phyloP scores from a whole-genome alignment of 176 grass and related monocot species.

The Hyparrhenia diplandra region DNA sequence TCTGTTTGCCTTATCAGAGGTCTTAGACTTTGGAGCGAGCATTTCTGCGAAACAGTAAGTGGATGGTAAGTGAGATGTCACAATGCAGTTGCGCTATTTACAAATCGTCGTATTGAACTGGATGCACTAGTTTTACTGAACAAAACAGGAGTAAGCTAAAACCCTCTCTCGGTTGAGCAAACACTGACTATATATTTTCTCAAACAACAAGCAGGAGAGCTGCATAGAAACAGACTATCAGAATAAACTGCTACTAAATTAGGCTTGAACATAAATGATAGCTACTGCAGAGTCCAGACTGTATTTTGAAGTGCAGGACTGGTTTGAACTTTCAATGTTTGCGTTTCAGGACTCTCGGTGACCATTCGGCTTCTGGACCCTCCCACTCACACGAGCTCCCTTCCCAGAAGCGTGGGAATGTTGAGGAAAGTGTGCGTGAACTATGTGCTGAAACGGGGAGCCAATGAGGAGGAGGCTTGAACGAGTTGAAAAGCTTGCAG shows the following conservation, averaged over 20 bases:
- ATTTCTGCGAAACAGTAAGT: constrained; percentile 99
- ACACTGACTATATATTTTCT: too few species aligned
- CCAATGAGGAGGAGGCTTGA: constrained; percentile 73
- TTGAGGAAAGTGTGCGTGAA: constrained; percentile 82
- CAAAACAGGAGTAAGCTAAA: too few species aligned
- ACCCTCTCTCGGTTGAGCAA: too few species aligned
- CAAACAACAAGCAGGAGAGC: too few species aligned
- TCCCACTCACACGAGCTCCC: constrained; percentile 91
- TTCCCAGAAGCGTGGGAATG: constrained; percentile 83
- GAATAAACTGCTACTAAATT: background rate
- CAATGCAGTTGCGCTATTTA: background rate
- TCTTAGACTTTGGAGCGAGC: constrained; percentile 95
- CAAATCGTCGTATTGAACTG: background rate
- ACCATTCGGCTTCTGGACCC: constrained; percentile 90
- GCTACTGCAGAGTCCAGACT: background rate
- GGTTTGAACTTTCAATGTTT: constrained; percentile 17
- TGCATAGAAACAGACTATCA: background rate
- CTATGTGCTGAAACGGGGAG: constrained; percentile 74
- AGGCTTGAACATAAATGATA: background rate
- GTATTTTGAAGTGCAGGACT: background rate
- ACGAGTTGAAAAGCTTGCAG: constrained; percentile 88
- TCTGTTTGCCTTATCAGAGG: constrained; percentile 92
- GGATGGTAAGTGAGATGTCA: constrained; percentile 61
- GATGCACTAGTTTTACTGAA: too few species aligned
- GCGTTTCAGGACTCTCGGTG: constrained; percentile 75